Conservation (phyloP, 2,329 filamentous ascomycete species). For the Dryadomyces quercus-mongolicae region DNA sequence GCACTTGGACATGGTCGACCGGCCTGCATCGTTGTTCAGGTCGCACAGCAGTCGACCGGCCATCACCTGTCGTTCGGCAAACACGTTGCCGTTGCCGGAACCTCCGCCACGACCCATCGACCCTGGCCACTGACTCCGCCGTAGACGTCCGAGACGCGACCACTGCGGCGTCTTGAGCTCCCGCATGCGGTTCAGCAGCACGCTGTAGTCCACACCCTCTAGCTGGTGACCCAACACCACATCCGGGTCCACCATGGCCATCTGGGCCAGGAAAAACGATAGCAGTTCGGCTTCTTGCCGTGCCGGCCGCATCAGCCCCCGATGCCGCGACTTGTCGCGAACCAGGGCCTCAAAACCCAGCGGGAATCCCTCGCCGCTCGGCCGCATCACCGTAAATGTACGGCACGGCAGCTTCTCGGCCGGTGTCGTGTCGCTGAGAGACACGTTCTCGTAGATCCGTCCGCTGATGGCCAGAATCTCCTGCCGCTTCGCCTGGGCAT, state of each 20-base stretch:
- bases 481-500: constrained; percentile 87
- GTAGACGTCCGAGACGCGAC: constrained; percentile 83
- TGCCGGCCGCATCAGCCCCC: constrained; percentile 66
- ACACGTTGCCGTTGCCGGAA: constrained; percentile 80
- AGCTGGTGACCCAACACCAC: constrained; percentile 88
- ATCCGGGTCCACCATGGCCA: constrained; percentile 83
- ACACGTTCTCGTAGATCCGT: constrained; percentile 83
- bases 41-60: constrained; percentile 86
- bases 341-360: constrained; percentile 73
- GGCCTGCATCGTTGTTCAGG: constrained; percentile 90
- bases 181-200: constrained; percentile 73
- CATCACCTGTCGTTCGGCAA: constrained; percentile 82
- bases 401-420: constrained; percentile 81
- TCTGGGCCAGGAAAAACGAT: constrained; percentile 76
- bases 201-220: constrained; percentile 94
- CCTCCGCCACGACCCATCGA: constrained; percentile 76
- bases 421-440: constrained; percentile 74
- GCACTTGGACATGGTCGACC: constrained; percentile 93
- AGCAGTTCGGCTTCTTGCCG: constrained; percentile 78
- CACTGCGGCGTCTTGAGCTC: constrained; percentile 89
- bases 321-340: constrained; percentile 47
- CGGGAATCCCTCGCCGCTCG: constrained; percentile 64
- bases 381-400: constrained; percentile 85
- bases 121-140: constrained; percentile 74
- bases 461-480: constrained; percentile 88